A percentile compares a stretch with the other conserved stretches of the same genome.
phyloP scores from a whole-genome alignment of 1,284 basidiomycete species.

The Austroboletus olivaceoglutinosus region DNA sequence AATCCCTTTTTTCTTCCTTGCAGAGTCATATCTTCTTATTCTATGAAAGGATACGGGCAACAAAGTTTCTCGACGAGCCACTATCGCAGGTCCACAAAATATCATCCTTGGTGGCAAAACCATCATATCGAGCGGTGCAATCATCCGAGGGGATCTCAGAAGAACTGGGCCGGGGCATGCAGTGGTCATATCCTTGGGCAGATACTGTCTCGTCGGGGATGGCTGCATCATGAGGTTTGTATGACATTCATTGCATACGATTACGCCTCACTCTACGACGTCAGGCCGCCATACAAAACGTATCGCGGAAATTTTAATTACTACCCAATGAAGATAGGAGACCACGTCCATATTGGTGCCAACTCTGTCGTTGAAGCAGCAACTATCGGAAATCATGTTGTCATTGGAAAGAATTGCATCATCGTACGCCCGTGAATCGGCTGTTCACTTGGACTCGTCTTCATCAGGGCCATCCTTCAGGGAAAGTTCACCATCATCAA shows the following conservation, averaged over 20 bases:
- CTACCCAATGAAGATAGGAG: constrained; percentile 96
- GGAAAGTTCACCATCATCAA: constrained; percentile 97
- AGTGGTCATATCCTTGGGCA: constrained; percentile 88
- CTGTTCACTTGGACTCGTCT: background rate
- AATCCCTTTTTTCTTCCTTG: background rate
- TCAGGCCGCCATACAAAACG: constrained; percentile 83
- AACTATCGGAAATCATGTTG: constrained; percentile 89
- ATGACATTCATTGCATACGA: background rate
- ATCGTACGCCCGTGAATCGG: constrained; percentile 60
- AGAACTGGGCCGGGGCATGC: constrained; percentile 84
- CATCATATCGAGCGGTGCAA: constrained; percentile 85
- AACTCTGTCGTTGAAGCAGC: constrained; percentile 91
- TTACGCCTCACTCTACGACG: background rate
- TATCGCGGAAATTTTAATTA: constrained; percentile 94
- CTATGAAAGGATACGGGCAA: constrained; percentile 71
- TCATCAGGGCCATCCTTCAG: constrained; percentile 42
- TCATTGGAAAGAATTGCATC: constrained; percentile 94
- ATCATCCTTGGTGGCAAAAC: constrained; percentile 98
- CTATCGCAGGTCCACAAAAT: constrained; percentile 94
- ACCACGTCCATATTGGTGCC: constrained; percentile 91
- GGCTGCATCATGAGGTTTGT: constrained; percentile 81
- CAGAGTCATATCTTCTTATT: background rate
- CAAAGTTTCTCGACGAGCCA: constrained; percentile 90
- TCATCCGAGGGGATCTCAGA: constrained; percentile 87
- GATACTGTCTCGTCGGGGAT: constrained; percentile 91